These are phyloP conservation scores for Blepharisma japonicum DNA, from an alignment of 73 alveolate species.

Conservation along the genomic window DNA sequence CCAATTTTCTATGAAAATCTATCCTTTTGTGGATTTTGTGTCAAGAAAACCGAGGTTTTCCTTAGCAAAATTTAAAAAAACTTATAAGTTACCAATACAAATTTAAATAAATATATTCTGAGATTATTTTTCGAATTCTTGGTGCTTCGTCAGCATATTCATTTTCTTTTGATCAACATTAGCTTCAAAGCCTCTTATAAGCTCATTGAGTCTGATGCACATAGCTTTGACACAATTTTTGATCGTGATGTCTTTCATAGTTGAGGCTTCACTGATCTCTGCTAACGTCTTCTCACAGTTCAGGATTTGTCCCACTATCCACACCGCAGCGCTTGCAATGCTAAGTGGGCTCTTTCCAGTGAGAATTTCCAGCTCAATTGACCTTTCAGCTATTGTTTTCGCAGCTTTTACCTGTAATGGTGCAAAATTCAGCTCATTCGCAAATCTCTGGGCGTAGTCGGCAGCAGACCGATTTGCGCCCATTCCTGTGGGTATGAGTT, in stretches of 20 bases:
- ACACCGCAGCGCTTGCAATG: slow-evolving; percentile 27
- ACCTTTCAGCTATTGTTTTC: slow-evolving; percentile 15
- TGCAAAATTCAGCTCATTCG: background rate
- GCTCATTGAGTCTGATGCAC: too few species aligned
- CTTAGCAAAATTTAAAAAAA: too few species aligned
- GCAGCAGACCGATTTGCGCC: background rate
- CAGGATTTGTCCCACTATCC: background rate
- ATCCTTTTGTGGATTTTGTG: too few species aligned
- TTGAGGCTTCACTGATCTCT: slow-evolving; percentile 14
- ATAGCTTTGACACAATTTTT: background rate
- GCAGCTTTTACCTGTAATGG: background rate
- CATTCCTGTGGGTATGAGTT: background rate
- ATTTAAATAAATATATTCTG: too few species aligned
- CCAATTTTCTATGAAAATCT: too few species aligned
- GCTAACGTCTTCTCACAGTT: background rate
- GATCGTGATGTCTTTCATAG: slow-evolving; percentile 23
- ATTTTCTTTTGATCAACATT: too few species aligned
- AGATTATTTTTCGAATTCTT: too few species aligned
- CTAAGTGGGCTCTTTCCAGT: slow-evolving; percentile 21
- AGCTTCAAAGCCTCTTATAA: too few species aligned
- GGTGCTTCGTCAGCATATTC: too few species aligned
- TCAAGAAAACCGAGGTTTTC: too few species aligned
- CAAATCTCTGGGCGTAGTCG: slow-evolving; percentile 21
- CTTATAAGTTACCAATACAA: too few species aligned
- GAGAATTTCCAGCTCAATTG: slow-evolving; percentile 4